Evolutionary conservation across 257 asterid genomes (phyloP).

Genomic region (Henckelia pumila): DNA sequence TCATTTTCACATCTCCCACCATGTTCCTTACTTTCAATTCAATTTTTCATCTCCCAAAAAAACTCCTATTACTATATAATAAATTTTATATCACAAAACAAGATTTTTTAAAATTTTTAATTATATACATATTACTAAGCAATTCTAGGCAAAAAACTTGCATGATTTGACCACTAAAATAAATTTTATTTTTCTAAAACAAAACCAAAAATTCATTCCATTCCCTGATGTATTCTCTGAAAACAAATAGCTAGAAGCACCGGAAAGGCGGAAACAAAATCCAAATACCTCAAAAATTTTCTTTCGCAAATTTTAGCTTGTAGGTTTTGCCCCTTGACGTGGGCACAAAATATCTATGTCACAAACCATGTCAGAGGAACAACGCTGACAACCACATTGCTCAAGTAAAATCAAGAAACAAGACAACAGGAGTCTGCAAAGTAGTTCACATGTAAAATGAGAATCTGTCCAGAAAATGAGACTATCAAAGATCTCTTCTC

Average conservation of each 20-base stretch:
- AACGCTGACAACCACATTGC: not conserved
- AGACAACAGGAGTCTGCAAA: not conserved
- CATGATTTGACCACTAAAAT: not conserved
- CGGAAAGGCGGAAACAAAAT: not conserved
- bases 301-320: not conserved
- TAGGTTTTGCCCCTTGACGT: not conserved
- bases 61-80: not conserved
- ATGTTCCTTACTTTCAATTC: not conserved
- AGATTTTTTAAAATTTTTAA: too few species aligned
- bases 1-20: not conserved
- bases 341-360: not conserved
- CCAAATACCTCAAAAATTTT: not conserved
- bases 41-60: not conserved
- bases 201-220: not conserved
- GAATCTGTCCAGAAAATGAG: not conserved
- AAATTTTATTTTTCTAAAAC: not conserved
- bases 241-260: not conserved
- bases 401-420: not conserved
- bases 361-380: not conserved
- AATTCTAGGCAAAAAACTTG: not conserved
- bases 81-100: not conserved
- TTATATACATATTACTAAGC: not conserved
- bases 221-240: not conserved
- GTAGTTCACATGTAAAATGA: not conserved
- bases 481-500: not conserved